A percentile compares a stretch with the other conserved stretches of the same genome.
Conservation (phyloP, 345 rosid species). For the Lepidium aucheri region DNA sequence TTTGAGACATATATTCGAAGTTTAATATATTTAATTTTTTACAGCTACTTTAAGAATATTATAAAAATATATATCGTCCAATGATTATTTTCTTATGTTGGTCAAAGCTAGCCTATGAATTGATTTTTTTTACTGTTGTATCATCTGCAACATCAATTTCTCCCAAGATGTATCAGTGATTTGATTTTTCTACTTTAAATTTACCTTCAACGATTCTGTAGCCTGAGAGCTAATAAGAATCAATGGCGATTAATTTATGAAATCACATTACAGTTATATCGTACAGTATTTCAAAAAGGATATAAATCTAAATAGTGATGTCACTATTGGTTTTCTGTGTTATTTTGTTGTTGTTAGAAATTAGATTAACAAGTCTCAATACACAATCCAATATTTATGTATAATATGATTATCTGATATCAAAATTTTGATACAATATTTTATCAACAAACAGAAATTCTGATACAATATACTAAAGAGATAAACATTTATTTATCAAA, state of each 20-base stretch:
- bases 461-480: too few relatives aligned
- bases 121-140: neutral
- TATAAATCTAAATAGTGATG: neutral
- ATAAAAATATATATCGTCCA: neutral
- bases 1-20: neutral
- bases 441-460: too few relatives aligned
- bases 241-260: neutral
- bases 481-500: too few relatives aligned
- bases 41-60: neutral
- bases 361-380: too few relatives aligned
- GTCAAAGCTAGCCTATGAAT: constrained; percentile 6
- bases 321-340: neutral
- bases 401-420: too few relatives aligned
- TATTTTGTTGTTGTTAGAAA: neutral
- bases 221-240: neutral
- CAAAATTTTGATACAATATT: too few relatives aligned
- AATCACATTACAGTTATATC: neutral
- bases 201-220: neutral
- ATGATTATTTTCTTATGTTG: constrained; percentile 8
- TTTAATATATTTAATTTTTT: neutral
- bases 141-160: neutral
- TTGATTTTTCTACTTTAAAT: neutral
- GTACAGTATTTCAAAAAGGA: neutral
- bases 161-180: neutral
- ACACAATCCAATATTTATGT: too few relatives aligned